Evolutionary conservation across 495 filamentous ascomycete species (phyloP), one percentile per base, ranked within the genome.

Genomic region (Hapsidospora chrysogenum): DNA sequence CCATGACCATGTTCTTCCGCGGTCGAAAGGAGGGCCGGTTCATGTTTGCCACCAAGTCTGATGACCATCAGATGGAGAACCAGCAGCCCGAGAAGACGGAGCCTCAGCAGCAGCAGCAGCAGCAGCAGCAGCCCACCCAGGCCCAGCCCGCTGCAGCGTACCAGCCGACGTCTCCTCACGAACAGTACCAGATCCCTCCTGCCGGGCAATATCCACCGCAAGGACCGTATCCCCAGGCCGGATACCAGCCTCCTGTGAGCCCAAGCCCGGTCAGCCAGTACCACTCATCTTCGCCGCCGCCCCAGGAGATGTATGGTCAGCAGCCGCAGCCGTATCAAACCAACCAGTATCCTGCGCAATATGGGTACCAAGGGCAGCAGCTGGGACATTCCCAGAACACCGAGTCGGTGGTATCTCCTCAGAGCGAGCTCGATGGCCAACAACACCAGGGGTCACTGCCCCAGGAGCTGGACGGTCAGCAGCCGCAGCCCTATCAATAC

Each of bases 1-100:
- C 63, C 27, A 53, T 53, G 16, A 53, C 56, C 31, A 52, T 44
- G 38, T 63, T 58, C 49, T 58, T 55, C 29, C 44, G 56, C 21
- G 50, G 49, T 23, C 51, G 55, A 22, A 43, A 47, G 16, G 44
- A 42, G 1, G 36, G 41, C 29, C 50, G 47, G 28, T 31, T 45
- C 21, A 40, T 39, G 9, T 26, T 38, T 15, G 49, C 41, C 9
- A 37, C 39, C 26, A n/a, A n/a, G n/a, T n/a, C n/a, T n/a, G 41
- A 49, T 31, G 42, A 48, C 19, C 37, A 40, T 9, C 57, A 64
- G 50, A 55, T 60, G 49, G 50, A 48, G 21, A 41, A 48, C 4
- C 54, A 50, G 21, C 20, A 54, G 18, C 22, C 44, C 20, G 28
- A 18, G 6, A 38, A 38, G 6, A 31, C 37, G 22, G 43, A 57